Conservation (phyloP, 768 basidiomycete species). For the Serendipita indica region DNA sequence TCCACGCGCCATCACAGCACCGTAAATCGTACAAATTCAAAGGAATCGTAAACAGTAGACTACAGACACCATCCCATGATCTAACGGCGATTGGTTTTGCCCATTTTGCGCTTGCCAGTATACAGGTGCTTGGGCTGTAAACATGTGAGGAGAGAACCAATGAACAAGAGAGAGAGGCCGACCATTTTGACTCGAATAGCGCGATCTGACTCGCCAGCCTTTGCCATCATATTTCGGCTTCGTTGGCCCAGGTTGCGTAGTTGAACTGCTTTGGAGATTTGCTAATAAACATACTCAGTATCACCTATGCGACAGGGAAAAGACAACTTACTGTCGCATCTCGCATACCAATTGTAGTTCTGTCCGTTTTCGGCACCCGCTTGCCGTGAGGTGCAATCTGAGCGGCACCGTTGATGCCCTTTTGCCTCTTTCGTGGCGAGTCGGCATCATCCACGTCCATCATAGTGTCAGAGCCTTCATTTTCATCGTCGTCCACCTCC, state of each 20-base stretch:
- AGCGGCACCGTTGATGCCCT: slow-evolving; percentile 40
- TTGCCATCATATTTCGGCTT: slow-evolving; percentile 72
- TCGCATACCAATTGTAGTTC: slow-evolving; percentile 66
- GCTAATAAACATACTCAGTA: slow-evolving; percentile 29
- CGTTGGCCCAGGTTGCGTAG: slow-evolving; percentile 80
- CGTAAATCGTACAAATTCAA: background rate
- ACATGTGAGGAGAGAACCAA: slow-evolving; percentile 10
- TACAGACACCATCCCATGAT: background rate
- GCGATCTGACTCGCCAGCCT: slow-evolving; percentile 82
- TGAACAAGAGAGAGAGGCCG: background rate
- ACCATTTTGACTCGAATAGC: slow-evolving; percentile 75
- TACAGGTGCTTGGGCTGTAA: slow-evolving; percentile 73
- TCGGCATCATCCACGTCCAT: slow-evolving; percentile 31
- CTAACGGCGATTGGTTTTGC: slow-evolving; percentile 54
- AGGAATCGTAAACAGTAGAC: background rate
- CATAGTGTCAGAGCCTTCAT: slow-evolving; percentile 30
- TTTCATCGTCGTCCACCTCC: slow-evolving; percentile 40
- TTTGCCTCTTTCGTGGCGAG: slow-evolving; percentile 44
- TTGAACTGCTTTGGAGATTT: slow-evolving; percentile 64
- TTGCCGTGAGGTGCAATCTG: slow-evolving; percentile 31
- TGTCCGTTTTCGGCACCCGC: slow-evolving; percentile 52
- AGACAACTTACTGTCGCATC: slow-evolving; percentile 44
- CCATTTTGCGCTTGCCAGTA: slow-evolving; percentile 68
- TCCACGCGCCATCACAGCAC: too few relatives aligned
- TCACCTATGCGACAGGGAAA: background rate